phyloP scores from a whole-genome alignment of 1,284 basidiomycete genomes.

The Ceratobasidium sp. region DNA sequence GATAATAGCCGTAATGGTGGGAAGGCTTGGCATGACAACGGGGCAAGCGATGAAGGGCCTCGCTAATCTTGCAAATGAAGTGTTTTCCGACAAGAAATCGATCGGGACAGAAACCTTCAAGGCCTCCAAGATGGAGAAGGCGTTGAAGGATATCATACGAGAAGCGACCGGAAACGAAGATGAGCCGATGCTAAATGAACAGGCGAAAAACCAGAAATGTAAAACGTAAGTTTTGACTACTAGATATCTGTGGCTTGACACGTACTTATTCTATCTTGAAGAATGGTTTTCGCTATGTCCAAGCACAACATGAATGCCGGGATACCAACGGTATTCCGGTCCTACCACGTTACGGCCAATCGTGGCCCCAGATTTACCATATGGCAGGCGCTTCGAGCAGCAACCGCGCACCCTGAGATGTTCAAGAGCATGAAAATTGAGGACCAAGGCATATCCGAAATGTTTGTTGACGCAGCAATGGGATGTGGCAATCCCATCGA shows the following conservation, averaged over 20 bases:
- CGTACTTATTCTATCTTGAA: neutral
- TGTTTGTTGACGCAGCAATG: constrained; percentile 36
- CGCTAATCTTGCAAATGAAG: neutral
- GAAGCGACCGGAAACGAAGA: constrained; percentile 14
- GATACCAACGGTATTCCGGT: constrained; percentile 16
- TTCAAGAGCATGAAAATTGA: constrained; percentile 35
- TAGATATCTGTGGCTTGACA: neutral
- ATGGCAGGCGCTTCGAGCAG: constrained; percentile 23
- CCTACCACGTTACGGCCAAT: constrained; percentile 6
- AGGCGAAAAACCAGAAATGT: neutral
- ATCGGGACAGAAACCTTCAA: constrained; percentile 1
- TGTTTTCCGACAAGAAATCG: constrained; percentile 19
- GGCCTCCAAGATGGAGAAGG: constrained; percentile 19
- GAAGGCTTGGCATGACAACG: constrained; percentile 12
- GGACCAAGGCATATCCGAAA: neutral
- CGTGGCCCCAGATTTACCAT: neutral
- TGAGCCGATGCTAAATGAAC: constrained; percentile 8
- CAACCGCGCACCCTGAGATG: constrained; percentile 30
- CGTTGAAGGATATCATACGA: neutral
- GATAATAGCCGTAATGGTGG: neutral
- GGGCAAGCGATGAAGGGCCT: constrained; percentile 6
- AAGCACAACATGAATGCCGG: constrained; percentile 35
- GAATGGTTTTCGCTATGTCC: constrained; percentile 29
- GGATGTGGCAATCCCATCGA: constrained; percentile 40
- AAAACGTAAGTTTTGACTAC: no score